Evolutionary conservation across 352 stramenopile species (phyloP).

Genomic region (Paralagenidium karlingii): DNA sequence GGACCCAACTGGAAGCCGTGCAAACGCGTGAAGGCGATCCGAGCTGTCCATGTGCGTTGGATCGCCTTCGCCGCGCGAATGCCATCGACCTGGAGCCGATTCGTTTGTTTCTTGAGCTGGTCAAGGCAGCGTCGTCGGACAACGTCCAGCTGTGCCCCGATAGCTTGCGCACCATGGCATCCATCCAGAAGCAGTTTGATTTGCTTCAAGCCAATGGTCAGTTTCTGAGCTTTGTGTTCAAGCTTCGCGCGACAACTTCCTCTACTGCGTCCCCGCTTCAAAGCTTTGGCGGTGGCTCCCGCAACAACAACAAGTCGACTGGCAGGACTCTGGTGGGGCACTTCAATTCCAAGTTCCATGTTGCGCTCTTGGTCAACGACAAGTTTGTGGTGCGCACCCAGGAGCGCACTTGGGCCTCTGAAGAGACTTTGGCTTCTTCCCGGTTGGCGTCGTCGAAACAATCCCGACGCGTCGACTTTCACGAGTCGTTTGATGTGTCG

Average conservation of each 20-base stretch:
- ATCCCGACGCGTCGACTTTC: conserved; percentile 29
- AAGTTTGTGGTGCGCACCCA: conserved; percentile 11
- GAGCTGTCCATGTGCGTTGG: too few relatives aligned
- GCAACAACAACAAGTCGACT: not conserved
- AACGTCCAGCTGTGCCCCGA: conserved; percentile 2
- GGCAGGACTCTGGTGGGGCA: not conserved
- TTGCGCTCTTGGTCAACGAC: conserved; percentile 14
- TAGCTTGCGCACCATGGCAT: not conserved
- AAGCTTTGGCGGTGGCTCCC: not conserved
- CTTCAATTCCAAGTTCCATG: conserved; percentile 7
- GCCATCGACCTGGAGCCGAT: conserved; percentile 20
- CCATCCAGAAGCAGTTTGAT: conserved; percentile 16
- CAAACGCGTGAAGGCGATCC: too few relatives aligned
- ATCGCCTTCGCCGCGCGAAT: conserved; percentile 13
- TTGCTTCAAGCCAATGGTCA: conserved; percentile 19
- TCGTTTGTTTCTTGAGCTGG: conserved; percentile 25
- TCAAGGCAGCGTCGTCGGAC: conserved; percentile 5
- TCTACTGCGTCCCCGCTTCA: too few relatives aligned
- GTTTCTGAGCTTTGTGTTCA: conserved; percentile 13
- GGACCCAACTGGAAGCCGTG: conserved; percentile 35
- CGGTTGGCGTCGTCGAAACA: too few relatives aligned
- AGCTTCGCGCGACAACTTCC: too few relatives aligned
- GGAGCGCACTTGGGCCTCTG: conserved; percentile 6
- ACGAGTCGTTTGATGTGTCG: conserved; percentile 28
- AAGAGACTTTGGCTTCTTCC: too few relatives aligned